phyloP scores from a whole-genome alignment of 257 asterid species.

The Verbascum thapsus region DNA sequence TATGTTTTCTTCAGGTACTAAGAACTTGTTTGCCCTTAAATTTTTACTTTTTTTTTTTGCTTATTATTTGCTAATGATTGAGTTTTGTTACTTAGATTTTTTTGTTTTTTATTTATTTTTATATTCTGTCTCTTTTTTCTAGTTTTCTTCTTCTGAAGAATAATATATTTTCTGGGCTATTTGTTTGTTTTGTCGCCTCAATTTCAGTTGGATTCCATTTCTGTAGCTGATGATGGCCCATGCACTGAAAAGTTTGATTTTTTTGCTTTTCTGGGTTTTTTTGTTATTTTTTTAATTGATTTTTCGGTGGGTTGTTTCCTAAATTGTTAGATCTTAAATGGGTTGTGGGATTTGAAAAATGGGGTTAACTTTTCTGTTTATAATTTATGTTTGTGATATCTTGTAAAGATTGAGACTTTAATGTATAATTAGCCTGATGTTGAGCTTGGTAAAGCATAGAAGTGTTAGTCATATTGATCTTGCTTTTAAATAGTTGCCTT shows the following conservation, averaged over 20 bases:
- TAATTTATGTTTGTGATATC: constrained; percentile 17
- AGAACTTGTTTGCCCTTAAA: background rate
- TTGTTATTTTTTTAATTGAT: constrained; percentile 3
- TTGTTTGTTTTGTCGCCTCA: constrained; percentile 14
- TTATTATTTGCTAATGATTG: constrained; percentile 33
- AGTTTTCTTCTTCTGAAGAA: constrained; percentile 8
- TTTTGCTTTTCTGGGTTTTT: constrained; percentile 18
- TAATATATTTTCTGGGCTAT: constrained; percentile 17
- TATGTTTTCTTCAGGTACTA: constrained; percentile 37
- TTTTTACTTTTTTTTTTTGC: background rate
- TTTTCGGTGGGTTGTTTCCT: background rate
- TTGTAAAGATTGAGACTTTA: constrained; percentile 26
- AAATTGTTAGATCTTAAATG: constrained; percentile 36
- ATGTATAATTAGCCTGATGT: background rate
- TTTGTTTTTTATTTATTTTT: background rate
- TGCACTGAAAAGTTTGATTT: constrained; percentile 19
- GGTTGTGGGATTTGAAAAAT: constrained; percentile 17
- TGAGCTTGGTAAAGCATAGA: constrained; percentile 13
- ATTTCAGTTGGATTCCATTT: background rate
- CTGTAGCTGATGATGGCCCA: constrained; percentile 27
- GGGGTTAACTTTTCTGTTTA: background rate
- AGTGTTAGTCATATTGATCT: no score
- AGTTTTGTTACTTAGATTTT: constrained; percentile 11
- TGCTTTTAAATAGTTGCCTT: no score
- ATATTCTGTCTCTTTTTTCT: background rate